These are phyloP conservation scores for Ensete ventricosum DNA, from an alignment of 176 grass and related monocot genomes.

Conservation along the genomic window DNA sequence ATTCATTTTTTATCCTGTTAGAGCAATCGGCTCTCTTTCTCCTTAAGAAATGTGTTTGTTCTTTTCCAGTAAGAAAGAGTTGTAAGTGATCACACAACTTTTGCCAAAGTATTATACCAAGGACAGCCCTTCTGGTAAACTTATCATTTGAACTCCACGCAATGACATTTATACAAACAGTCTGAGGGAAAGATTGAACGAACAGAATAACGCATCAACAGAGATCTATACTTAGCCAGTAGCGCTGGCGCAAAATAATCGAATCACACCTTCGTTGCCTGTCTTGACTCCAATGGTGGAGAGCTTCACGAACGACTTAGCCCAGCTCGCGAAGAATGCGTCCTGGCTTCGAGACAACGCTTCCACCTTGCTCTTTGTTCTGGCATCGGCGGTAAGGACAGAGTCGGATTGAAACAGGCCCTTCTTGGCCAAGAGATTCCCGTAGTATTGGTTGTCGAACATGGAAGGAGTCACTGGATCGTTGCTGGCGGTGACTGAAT, in stretches of 20 bases:
- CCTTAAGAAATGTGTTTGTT: too few species aligned
- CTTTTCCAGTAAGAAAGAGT: too few species aligned
- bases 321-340: constrained; percentile 69
- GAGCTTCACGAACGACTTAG: constrained; percentile 54
- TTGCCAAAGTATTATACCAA: too few species aligned
- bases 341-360: constrained; percentile 62
- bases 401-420: constrained; percentile 75
- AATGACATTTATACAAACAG: too few species aligned
- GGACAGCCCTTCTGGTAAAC: too few species aligned
- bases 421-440: constrained; percentile 56
- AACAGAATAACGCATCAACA: background rate
- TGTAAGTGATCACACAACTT: too few species aligned
- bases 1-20: background rate
- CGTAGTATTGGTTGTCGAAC: constrained; percentile 86
- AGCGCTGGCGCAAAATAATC: constrained; percentile 40
- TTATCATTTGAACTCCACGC: too few species aligned
- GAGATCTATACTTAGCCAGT: background rate
- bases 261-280: constrained; percentile 55
- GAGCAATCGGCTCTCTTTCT: too few species aligned
- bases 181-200: background rate
- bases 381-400: constrained; percentile 49
- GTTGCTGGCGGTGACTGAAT: constrained; percentile 31
- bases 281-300: constrained; percentile 59
- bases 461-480: constrained; percentile 50
- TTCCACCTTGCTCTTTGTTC: constrained; percentile 39